phyloP scores from a whole-genome alignment of 2,329 filamentous ascomycete species.

The Endoconidiophora polonica region DNA sequence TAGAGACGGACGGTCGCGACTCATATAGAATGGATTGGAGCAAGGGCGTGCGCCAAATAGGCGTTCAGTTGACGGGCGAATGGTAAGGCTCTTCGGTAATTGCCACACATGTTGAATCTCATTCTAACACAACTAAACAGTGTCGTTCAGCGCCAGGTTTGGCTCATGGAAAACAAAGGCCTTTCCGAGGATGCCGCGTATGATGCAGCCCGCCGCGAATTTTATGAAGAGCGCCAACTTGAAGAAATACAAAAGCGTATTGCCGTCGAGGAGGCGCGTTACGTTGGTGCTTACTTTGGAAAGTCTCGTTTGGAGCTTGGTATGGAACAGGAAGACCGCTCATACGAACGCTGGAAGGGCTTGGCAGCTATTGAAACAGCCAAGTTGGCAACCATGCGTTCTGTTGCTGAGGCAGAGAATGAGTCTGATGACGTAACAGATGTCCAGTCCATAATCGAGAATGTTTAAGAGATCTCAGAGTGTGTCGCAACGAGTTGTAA shows the following conservation, averaged over 20 bases:
- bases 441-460: slow-evolving; percentile 1
- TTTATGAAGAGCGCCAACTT: slow-evolving; percentile 68
- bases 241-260: slow-evolving; percentile 72
- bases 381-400: slow-evolving; percentile 24
- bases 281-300: slow-evolving; percentile 79
- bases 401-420: slow-evolving; percentile 18
- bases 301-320: slow-evolving; percentile 57
- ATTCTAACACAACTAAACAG: slow-evolving; percentile 30
- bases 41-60: slow-evolving; percentile 52
- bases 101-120: background rate
- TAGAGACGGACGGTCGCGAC: slow-evolving; percentile 78
- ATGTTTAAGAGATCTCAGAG: background rate
- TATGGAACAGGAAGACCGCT: slow-evolving; percentile 64
- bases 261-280: slow-evolving; percentile 70
- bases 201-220: slow-evolving; percentile 73
- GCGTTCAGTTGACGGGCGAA: slow-evolving; percentile 67
- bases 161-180: slow-evolving; percentile 52
- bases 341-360: slow-evolving; percentile 69
- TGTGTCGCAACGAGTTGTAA: too few relatives aligned
- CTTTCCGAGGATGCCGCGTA: slow-evolving; percentile 57
- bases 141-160: slow-evolving; percentile 82
- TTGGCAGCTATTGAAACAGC: slow-evolving; percentile 47
- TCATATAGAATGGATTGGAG: slow-evolving; percentile 64
- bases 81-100: slow-evolving; percentile 34
- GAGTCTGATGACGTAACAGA: background rate